A percentile compares a stretch with the other conserved stretches of the same genome.
Evolutionary conservation across 768 basidiomycete genomes (phyloP).

Genomic region (Tubosaeta sp.): DNA sequence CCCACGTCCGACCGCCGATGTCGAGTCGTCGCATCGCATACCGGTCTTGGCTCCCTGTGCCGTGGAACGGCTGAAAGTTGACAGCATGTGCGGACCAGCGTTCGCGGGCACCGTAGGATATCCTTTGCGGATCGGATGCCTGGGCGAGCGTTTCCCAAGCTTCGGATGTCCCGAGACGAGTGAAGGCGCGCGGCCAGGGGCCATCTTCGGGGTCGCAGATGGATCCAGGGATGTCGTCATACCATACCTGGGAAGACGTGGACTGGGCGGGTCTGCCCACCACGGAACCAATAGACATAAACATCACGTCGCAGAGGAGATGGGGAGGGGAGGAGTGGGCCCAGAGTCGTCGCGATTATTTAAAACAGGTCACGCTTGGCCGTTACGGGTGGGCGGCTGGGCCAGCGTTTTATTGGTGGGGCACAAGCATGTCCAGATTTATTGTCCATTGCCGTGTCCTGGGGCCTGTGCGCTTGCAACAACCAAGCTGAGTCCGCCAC

Average conservation of each 20-base stretch:
- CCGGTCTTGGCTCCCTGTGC: constrained; percentile 56
- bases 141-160: constrained; percentile 50
- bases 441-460: constrained; percentile 18
- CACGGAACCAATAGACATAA: constrained; percentile 14
- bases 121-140: constrained; percentile 49
- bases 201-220: constrained; percentile 62
- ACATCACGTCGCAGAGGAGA: constrained; percentile 11
- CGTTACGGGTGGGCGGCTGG: constrained; percentile 16
- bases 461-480: constrained; percentile 18
- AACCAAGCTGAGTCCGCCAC: constrained; percentile 12
- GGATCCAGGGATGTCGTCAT: constrained; percentile 59
- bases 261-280: constrained; percentile 12
- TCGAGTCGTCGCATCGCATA: constrained; percentile 56
- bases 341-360: constrained; percentile 11
- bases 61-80: constrained; percentile 63
- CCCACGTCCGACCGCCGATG: constrained; percentile 54
- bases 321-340: not conserved
- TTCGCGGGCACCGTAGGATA: constrained; percentile 33
- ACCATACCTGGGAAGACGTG: constrained; percentile 41
- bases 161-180: constrained; percentile 45
- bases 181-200: constrained; percentile 60
- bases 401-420: constrained; percentile 13
- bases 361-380: constrained; percentile 30
- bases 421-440: constrained; percentile 19
- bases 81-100: constrained; percentile 51